Evolutionary conservation across 208 protist genomes (phyloP).

Genomic region (Dictyostelium gargantuum): DNA sequence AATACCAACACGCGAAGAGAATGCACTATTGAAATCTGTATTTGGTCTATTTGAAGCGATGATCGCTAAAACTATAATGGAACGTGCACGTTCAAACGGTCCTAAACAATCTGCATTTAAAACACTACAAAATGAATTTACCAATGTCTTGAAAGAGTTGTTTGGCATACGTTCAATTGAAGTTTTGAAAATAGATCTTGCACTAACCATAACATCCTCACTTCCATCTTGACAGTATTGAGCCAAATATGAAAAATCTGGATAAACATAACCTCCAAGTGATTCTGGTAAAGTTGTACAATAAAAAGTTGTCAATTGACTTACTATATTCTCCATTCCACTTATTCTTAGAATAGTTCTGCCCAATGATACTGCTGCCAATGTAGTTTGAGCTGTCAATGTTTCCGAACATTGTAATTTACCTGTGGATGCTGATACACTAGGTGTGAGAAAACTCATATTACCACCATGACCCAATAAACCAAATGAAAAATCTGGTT

Average conservation of each 20-base stretch:
- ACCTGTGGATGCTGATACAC: neutral
- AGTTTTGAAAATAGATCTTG: conserved; percentile 43
- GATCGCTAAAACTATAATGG: conserved; percentile 34
- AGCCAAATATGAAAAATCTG: conserved; percentile 39
- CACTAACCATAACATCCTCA: conserved; percentile 59
- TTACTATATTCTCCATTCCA: conserved; percentile 37
- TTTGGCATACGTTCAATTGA: conserved; percentile 42
- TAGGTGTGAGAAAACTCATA: conserved; percentile 3
- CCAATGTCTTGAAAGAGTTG: neutral
- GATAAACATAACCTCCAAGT: conserved; percentile 27
- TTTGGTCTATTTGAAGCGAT: conserved; percentile 20
- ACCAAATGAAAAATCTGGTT: conserved; percentile 63
- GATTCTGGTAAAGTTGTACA: conserved; percentile 41
- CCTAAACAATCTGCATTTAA: neutral
- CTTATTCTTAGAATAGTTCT: conserved; percentile 11
- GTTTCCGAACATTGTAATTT: conserved; percentile 41
- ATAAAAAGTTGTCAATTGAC: conserved; percentile 53
- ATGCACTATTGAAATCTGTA: neutral
- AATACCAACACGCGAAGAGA: neutral
- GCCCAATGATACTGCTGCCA: conserved; percentile 4
- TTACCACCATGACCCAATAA: conserved; percentile 33
- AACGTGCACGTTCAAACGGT: neutral
- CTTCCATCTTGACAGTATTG: conserved; percentile 36
- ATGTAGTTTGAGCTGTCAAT: conserved; percentile 28
- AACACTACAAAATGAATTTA: neutral